Conservation (phyloP, 164 flowering plant genomes). For the Sextonia rubra region DNA sequence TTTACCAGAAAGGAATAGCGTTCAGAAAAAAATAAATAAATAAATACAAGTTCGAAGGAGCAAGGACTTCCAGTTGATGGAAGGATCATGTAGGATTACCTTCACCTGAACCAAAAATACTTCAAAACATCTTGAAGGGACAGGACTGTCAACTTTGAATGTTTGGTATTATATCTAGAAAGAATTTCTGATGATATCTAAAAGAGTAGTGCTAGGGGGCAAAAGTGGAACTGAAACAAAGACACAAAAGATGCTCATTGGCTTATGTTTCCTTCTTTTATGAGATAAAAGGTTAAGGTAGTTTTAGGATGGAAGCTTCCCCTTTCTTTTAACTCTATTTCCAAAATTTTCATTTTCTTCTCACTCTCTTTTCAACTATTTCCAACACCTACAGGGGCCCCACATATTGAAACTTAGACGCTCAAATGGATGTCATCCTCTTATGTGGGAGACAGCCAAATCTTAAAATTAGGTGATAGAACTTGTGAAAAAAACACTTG, state of each 20-base stretch:
- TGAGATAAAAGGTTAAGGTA: not conserved
- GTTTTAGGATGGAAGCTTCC: not conserved
- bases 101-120: not conserved
- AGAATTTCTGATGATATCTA: not conserved
- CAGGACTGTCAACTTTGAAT: not conserved
- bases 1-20: not conserved
- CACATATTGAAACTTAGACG: too few relatives aligned
- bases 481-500: too few relatives aligned
- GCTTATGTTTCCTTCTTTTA: not conserved
- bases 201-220: not conserved
- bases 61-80: not conserved
- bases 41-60: not conserved
- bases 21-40: not conserved
- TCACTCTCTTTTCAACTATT: too few relatives aligned
- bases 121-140: not conserved
- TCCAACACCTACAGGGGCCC: too few relatives aligned
- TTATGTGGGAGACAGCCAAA: too few relatives aligned
- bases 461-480: too few relatives aligned
- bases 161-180: not conserved
- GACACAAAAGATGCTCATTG: not conserved
- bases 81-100: not conserved
- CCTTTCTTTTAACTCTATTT: not conserved
- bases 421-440: too few relatives aligned
- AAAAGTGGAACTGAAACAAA: not conserved
- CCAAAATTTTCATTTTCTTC: too few relatives aligned